Conservation (phyloP, 768 basidiomycete genomes). For the Amanita polypyramis region DNA sequence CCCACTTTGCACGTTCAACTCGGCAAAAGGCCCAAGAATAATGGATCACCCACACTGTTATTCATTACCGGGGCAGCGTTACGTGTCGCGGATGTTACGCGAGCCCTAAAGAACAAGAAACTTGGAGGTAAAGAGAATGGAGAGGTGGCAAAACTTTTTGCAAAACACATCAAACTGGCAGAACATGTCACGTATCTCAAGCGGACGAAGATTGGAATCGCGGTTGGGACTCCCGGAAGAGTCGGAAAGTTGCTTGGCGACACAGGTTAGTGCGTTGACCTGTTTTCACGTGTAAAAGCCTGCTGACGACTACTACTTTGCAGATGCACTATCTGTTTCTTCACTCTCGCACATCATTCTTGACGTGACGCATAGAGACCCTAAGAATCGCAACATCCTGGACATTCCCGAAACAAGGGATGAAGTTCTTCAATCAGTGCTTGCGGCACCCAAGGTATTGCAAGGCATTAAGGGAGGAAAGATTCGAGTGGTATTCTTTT, state of each 20-base stretch:
- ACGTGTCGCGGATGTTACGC: slow-evolving; percentile 80
- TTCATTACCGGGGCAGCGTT: slow-evolving; percentile 85
- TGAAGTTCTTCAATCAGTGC: slow-evolving; percentile 66
- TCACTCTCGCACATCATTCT: slow-evolving; percentile 80
- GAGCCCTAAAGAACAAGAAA: slow-evolving; percentile 57
- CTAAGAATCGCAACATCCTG: slow-evolving; percentile 64
- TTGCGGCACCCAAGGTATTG: slow-evolving; percentile 51
- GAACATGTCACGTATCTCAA: slow-evolving; percentile 80
- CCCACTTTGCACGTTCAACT: slow-evolving; percentile 63
- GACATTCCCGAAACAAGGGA: slow-evolving; percentile 81
- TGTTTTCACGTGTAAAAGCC: not conserved
- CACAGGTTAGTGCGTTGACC: slow-evolving; percentile 37
- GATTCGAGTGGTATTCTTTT: slow-evolving; percentile 76
- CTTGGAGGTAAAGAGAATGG: slow-evolving; percentile 77
- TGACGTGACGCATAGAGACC: slow-evolving; percentile 62
- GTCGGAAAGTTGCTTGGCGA: slow-evolving; percentile 78
- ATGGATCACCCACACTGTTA: slow-evolving; percentile 81
- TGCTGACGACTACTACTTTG: slow-evolving; percentile 5
- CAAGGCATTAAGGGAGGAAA: slow-evolving; percentile 61
- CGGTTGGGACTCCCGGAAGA: slow-evolving; percentile 87
- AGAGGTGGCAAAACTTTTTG: slow-evolving; percentile 91
- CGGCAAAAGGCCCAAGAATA: slow-evolving; percentile 61
- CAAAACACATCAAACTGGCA: slow-evolving; percentile 85
- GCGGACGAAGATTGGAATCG: slow-evolving; percentile 78
- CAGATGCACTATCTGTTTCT: slow-evolving; percentile 63